phyloP scores from a whole-genome alignment of 2,329 filamentous ascomycete genomes.

The Alternaria sp. region DNA sequence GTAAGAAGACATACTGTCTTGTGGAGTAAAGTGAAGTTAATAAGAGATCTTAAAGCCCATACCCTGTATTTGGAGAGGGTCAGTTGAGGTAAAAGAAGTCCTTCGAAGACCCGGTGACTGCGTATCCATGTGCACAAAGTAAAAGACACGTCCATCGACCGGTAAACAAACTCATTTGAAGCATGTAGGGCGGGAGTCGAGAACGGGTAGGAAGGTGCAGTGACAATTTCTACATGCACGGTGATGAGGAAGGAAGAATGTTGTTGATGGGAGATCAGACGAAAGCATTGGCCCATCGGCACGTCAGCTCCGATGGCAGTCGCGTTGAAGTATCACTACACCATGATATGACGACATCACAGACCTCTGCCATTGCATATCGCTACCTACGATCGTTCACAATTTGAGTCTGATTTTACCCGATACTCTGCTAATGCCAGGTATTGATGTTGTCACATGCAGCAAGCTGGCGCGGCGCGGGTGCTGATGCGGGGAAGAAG shows the following conservation, averaged over 20 bases:
- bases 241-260: not conserved
- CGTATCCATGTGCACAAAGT: not conserved
- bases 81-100: not conserved
- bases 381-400: not conserved
- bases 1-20: not conserved
- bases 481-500: slow-evolving; percentile 11
- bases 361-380: not conserved
- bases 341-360: not conserved
- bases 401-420: not conserved
- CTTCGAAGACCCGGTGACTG: not conserved
- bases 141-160: not conserved
- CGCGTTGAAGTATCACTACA: not conserved
- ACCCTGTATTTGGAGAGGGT: not conserved
- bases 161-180: not conserved
- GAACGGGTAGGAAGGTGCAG: not conserved
- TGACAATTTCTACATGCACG: not conserved
- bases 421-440: not conserved
- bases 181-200: too few species aligned
- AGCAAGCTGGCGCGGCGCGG: not conserved
- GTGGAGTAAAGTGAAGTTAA: not conserved
- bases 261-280: not conserved
- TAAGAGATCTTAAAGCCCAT: not conserved
- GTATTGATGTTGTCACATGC: not conserved
- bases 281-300: slow-evolving; percentile 1
- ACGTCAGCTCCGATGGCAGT: not conserved